Evolutionary conservation across 164 flowering plant genomes (phyloP), one percentile per base, ranked within the genome.

Genomic region (Umbellularia californica): DNA sequence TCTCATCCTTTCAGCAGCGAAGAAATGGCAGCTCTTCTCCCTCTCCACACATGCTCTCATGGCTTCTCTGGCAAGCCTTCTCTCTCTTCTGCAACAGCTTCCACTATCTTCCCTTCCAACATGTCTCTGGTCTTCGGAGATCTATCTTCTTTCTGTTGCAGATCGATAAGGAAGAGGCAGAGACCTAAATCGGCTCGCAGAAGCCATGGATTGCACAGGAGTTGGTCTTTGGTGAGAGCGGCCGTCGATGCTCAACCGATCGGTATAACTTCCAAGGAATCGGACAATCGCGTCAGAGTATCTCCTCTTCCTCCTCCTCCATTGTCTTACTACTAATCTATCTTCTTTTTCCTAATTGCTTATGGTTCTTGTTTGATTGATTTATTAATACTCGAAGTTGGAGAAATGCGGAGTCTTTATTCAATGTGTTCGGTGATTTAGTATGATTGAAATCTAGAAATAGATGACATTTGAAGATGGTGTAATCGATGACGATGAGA

Each of bases 201-300:
- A 20, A 64, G 74, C 12, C 20, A 65, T 6, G 20, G 77, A 70
- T 24, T 52, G 17, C 10, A 47, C 72, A 60, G 27, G 66, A 70
- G 24, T 65, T 70, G 67, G 28, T 76, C 82, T 1, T 27, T 83
- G 6, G 81, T 81, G 62, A 80, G 75, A 77, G 90, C 92, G 27
- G 92, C 86, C 70, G 81, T 90, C 74, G 89, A 88, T 23, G 70
- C 84, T 50, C 79, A 86, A 58, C 80, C 80, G 2, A 58, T 65
- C 50, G 68, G 33, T 22, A 68, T 22, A n/a, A 78, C 72, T 55
- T 73, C 69, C 6, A 75, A 76, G 66, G 67, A 58, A 68, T 77
- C 85, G 0, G 22, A 25, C 19, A 28, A 67, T 47, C 52, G 58
- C 12, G 27, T 12, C 77, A 74, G 65, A 58, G 66, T 0, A 73